Evolutionary conservation across 352 stramenopile genomes (phyloP).

Genomic region (Phytophthora nicotianae): DNA sequence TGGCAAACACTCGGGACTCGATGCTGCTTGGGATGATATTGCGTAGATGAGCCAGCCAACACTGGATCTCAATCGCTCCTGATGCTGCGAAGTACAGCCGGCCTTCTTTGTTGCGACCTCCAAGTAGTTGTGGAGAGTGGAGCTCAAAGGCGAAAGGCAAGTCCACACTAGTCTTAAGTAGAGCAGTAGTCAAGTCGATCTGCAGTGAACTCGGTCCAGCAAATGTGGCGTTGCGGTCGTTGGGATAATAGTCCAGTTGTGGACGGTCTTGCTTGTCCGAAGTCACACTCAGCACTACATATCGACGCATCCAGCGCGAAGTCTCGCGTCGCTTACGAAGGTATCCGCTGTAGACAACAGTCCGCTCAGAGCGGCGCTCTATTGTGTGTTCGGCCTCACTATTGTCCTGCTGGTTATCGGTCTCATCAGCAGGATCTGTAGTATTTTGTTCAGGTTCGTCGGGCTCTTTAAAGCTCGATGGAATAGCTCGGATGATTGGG

Average conservation of each 20-base stretch:
- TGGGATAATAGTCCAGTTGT: conserved; percentile 72
- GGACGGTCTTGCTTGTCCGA: conserved; percentile 37
- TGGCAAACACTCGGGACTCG: conserved; percentile 77
- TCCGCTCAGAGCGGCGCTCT: conserved; percentile 9
- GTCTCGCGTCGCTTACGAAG: conserved; percentile 81
- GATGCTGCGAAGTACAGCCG: conserved; percentile 87
- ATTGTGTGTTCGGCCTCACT: neutral
- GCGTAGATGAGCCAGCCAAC: conserved; percentile 87
- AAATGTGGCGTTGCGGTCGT: conserved; percentile 53
- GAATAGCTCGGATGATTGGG: neutral
- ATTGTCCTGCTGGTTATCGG: conserved; percentile 14
- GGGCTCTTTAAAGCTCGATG: conserved; percentile 8
- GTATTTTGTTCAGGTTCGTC: conserved; percentile 17
- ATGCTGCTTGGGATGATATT: conserved; percentile 77
- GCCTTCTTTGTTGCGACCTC: conserved; percentile 86
- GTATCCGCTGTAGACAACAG: conserved; percentile 55
- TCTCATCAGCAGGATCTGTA: conserved; percentile 2
- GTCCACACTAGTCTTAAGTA: conserved; percentile 85
- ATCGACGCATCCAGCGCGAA: conserved; percentile 83
- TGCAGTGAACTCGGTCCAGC: conserved; percentile 45
- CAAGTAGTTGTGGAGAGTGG: conserved; percentile 87
- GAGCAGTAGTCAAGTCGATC: conserved; percentile 64
- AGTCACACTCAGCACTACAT: conserved; percentile 59
- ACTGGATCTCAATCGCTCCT: conserved; percentile 88
- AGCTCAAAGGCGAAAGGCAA: conserved; percentile 89